Base-by-base conservation (phyloP, 1,139 yeast species). In the Blastobotrys ciferrii region DNA sequence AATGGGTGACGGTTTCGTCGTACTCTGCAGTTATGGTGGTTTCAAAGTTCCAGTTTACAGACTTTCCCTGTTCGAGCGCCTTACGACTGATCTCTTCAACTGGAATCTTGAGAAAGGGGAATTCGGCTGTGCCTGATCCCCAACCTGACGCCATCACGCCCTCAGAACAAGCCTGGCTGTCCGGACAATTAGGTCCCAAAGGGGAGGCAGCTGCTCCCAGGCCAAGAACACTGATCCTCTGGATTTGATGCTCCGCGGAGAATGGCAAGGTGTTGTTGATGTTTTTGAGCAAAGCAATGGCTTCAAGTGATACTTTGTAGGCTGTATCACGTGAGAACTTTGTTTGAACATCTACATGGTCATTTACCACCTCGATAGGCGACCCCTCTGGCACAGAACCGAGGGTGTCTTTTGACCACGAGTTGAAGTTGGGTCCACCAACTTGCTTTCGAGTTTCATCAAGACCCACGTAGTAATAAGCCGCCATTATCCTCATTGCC, bases 401-500 rank as follows among this genome's bases (percentile, higher is more conserved):
- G 57, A 70, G 74, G 1, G 82, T 77, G 56, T 77, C 78, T 50
- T 68, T 66, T 3, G 84, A 77, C 83, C 83, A 80, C 0, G 84
- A 77, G 52, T 76, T 73, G 61, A 80, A 81, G 58, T 78, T 80
- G 28, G 84, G 84, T 1, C 65, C 38, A 71, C 75, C 31, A 6
- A 19, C 18, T 70, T 72, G 28, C 25, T 54, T 50, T 20, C 56
- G 53, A 12, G 52, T 49, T 33, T 53, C 47, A 33, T 62, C 63
- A 11, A 61, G 58, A 2, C 62, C 61, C 17, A 65, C 63, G 31
- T 55, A 53, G 63, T 75, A 79, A 58, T 79, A 81, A 0, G 85
- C 77, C 1, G 82, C 83, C 56, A 81, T 62, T 32, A 81, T 76
- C 51, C 86, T 66, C 6, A 75, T 73, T 0, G 72, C 84, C 87